Evolutionary conservation across 208 protist genomes (phyloP).

Genomic region (Wallacemonas collosoma): DNA sequence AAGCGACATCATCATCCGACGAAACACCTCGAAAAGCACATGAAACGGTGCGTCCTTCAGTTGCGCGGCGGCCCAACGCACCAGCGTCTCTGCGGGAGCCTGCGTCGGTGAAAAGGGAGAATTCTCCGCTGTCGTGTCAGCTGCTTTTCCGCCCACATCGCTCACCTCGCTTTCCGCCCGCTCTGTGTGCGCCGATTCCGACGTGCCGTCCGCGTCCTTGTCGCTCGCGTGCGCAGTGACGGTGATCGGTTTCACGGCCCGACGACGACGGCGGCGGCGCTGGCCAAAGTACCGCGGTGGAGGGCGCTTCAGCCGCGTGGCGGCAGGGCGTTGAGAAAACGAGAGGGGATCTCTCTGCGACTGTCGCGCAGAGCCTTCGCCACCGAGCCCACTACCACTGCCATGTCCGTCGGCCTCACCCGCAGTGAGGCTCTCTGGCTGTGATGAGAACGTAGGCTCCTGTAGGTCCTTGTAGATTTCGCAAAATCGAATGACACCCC

Average conservation of each 20-base stretch:
- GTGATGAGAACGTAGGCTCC: slow-evolving; percentile 42
- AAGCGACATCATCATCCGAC: slow-evolving; percentile 17
- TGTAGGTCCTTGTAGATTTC: slow-evolving; percentile 64
- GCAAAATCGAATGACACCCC: slow-evolving; percentile 74
- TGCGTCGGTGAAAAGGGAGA: slow-evolving; percentile 24
- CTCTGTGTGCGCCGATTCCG: not conserved
- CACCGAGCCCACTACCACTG: not conserved
- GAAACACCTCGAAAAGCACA: slow-evolving; percentile 22
- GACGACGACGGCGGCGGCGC: slow-evolving; percentile 29
- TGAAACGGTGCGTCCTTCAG: slow-evolving; percentile 19
- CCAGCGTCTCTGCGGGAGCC: slow-evolving; percentile 14
- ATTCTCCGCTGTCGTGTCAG: not conserved
- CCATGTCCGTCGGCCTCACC: not conserved
- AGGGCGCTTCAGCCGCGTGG: slow-evolving; percentile 5
- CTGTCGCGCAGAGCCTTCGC: not conserved
- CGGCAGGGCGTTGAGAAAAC: slow-evolving; percentile 31
- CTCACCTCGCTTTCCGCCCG: not conserved
- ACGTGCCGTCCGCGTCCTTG: not conserved
- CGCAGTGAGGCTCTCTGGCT: not conserved
- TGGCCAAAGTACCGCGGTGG: slow-evolving; percentile 31
- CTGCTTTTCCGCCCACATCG: not conserved
- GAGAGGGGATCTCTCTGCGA: slow-evolving; percentile 18
- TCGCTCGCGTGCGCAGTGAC: not conserved
- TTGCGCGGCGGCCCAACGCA: slow-evolving; percentile 8
- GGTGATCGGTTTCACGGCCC: not conserved